Evolutionary conservation across 108 stramenopile species (phyloP), one percentile per base, ranked within the genome.

Genomic region (Ochromonas danica): DNA sequence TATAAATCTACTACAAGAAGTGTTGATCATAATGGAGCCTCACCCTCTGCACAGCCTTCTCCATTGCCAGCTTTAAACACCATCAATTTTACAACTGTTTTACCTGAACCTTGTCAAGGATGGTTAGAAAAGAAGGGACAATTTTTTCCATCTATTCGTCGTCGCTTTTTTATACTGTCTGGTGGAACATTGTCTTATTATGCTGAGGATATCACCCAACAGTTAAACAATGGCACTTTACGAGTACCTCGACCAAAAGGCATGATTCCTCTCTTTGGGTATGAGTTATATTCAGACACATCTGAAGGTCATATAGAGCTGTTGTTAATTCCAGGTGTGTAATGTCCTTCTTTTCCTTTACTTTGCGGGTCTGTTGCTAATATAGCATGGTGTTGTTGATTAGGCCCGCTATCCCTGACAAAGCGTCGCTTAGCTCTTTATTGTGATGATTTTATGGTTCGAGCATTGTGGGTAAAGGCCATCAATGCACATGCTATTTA

Each of bases 121-220:
- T 67, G 63, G 63, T 31, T 67, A 25, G 63, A 22, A 10, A 67
- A 67, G 31, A 67, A 33, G 25, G 63, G 63, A 67, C 17, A 33
- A 10, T 67, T 28, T 28, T 67, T 67, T 33, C 63, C 63, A 28
- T 14, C 63, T 6, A 33, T 67, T 67, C 31, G 31, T 67, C 17
- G 63, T 31, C 63, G 63, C 25, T 67, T 67, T 25, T 67, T 67
- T 36, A 10, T 67, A 36, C 25, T 67, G 31, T 33, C 6, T 31
- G 63, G 25, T 67, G 63, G 63, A 36, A 67, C 25, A 10, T 67
- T 67, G 63, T 31, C 17, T 36, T 67, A 67, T 67, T 67, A 67
- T 36, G 31, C 3, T 67, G 10, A 67, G 25, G 33, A 67, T 35
- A 67, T 67, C 6, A 6, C 3, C 33, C 17, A 67, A 31, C 33